A percentile compares a stretch with the other conserved stretches of the same genome.
Conservation (phyloP, 371 early-diverging fungal species). For the Entomophthora muscae region DNA sequence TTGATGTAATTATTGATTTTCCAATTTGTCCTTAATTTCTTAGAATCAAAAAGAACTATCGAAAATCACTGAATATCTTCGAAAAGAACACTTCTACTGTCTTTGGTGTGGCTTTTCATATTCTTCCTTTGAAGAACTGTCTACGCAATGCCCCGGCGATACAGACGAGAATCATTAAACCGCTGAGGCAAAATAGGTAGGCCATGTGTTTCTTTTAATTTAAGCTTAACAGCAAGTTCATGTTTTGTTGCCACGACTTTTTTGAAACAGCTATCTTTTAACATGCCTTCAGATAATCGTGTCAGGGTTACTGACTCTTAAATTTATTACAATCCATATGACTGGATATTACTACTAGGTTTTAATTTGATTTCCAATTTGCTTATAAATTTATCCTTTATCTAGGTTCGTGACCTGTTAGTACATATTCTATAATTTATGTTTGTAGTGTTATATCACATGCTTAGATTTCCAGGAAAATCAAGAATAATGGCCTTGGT, state of each 20-base stretch:
- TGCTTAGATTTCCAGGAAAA: neutral
- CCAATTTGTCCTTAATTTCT: neutral
- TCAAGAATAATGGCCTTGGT: too few species aligned
- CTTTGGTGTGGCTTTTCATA: slow-evolving; percentile 34
- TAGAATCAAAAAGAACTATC: slow-evolving; percentile 19
- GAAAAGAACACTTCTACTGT: slow-evolving; percentile 27
- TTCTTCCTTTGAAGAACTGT: slow-evolving; percentile 20
- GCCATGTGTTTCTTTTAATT: too few species aligned
- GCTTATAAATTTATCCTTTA: neutral
- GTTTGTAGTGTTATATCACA: neutral
- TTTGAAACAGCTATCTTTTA: neutral
- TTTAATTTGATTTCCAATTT: neutral
- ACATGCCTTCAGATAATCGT: neutral
- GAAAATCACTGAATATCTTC: slow-evolving; percentile 20
- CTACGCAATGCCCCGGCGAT: slow-evolving; percentile 26
- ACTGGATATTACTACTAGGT: neutral
- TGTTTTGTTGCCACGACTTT: neutral
- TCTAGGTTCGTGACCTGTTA: neutral
- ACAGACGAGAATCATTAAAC: slow-evolving; percentile 25
- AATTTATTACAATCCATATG: neutral
- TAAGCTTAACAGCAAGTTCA: neutral
- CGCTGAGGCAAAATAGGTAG: too few species aligned
- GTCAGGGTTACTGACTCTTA: neutral
- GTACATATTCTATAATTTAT: neutral
- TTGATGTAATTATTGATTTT: neutral